phyloP scores from a whole-genome alignment of 352 stramenopile species.

The Pythium monospermum region DNA sequence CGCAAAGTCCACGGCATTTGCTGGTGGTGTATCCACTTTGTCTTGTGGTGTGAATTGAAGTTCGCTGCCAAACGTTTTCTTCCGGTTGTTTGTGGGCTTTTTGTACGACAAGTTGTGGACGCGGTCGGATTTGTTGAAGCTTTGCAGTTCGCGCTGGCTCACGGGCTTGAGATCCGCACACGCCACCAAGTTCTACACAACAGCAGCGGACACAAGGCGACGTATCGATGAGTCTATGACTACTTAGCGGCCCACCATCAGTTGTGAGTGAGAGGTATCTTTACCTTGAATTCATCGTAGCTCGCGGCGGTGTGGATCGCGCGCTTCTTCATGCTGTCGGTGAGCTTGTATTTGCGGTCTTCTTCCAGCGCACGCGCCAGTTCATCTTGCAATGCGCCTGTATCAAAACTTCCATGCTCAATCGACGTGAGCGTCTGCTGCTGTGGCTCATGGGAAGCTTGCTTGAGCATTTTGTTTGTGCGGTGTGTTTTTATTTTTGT shows the following conservation, averaged over 20 bases:
- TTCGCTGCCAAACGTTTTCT: constrained; percentile 25
- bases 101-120: constrained; percentile 69
- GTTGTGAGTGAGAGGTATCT: too few species aligned
- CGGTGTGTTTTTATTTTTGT: not conserved
- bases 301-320: constrained; percentile 77
- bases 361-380: constrained; percentile 68
- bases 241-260: too few species aligned
- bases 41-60: constrained; percentile 24
- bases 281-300: constrained; percentile 87
- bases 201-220: not conserved
- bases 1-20: constrained; percentile 52
- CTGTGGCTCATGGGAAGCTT: constrained; percentile 15
- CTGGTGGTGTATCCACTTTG: constrained; percentile 28
- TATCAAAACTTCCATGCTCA: constrained; percentile 74
- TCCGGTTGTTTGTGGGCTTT: constrained; percentile 21
- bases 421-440: constrained; percentile 54
- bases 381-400: constrained; percentile 63
- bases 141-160: constrained; percentile 60
- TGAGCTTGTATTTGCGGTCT: constrained; percentile 80
- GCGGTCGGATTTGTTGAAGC: constrained; percentile 43
- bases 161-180: constrained; percentile 83
- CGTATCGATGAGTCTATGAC: not conserved
- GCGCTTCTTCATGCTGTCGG: constrained; percentile 85
- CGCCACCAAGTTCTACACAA: constrained; percentile 67
- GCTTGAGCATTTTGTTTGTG: constrained; percentile 25